These are phyloP conservation scores for Poa annua DNA, from an alignment of 176 grass and related monocot genomes.

Conservation along the genomic window DNA sequence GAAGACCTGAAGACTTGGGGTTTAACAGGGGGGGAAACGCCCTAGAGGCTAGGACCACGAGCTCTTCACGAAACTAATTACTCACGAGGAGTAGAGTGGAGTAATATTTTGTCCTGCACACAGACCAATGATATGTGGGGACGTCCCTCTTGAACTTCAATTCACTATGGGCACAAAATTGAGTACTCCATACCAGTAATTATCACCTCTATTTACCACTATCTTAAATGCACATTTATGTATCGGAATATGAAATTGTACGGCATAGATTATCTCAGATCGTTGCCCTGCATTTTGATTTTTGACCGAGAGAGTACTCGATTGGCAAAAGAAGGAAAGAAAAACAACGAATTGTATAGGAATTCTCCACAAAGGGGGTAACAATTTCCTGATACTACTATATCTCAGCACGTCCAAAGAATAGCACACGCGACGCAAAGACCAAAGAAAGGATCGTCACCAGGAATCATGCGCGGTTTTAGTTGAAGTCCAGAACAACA, in stretches of 20 bases:
- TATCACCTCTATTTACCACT: conserved; percentile 8
- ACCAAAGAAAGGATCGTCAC: neutral
- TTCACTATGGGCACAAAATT: too few relatives aligned
- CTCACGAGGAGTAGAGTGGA: neutral
- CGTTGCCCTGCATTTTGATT: neutral
- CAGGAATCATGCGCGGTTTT: conserved; percentile 2
- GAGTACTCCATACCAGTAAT: neutral
- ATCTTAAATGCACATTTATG: conserved; percentile 3
- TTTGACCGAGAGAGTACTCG: neutral
- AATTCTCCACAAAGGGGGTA: neutral
- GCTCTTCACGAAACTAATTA: conserved; percentile 26
- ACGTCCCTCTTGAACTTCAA: too few relatives aligned
- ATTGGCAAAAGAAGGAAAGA: neutral
- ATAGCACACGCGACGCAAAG: neutral
- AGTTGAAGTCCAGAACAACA: neutral
- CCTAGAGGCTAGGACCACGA: conserved; percentile 10
- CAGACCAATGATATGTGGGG: neutral
- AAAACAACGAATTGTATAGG: neutral
- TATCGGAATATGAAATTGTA: neutral
- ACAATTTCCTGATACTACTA: neutral
- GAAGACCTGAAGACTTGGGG: conserved; percentile 12
- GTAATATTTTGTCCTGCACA: conserved; percentile 16
- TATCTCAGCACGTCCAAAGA: neutral
- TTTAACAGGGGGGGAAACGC: neutral
- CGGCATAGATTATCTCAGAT: neutral